A percentile compares a stretch with the other conserved stretches of the same genome.
Conservation (phyloP, 2,329 filamentous ascomycete species). For the Chaetomium olivaceum region DNA sequence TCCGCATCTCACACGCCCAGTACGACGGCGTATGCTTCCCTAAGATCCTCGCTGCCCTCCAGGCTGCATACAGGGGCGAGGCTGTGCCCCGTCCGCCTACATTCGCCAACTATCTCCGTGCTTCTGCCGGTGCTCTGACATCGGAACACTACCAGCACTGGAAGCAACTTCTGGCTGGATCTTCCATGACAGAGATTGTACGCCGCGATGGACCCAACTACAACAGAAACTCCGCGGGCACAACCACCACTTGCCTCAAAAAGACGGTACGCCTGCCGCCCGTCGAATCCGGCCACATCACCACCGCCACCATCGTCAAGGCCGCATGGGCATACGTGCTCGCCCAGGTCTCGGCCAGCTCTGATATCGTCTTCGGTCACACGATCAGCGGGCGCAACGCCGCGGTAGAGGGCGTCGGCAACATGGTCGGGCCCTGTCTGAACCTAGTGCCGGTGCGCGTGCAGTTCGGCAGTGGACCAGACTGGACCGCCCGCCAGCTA, state of each 20-base stretch:
- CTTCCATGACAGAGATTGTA: slow-evolving; percentile 33
- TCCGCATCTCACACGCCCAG: slow-evolving; percentile 49
- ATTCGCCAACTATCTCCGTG: slow-evolving; percentile 38
- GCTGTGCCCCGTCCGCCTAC: slow-evolving; percentile 32
- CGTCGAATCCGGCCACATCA: slow-evolving; percentile 34
- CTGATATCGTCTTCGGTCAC: slow-evolving; percentile 46
- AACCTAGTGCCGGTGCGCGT: slow-evolving; percentile 47
- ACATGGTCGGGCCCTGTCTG: slow-evolving; percentile 44
- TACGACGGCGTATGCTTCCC: slow-evolving; percentile 53
- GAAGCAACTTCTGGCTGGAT: slow-evolving; percentile 44
- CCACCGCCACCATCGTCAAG: slow-evolving; percentile 46
- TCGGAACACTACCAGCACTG: slow-evolving; percentile 46
- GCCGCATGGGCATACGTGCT: slow-evolving; percentile 48
- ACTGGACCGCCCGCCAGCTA: slow-evolving; percentile 41
- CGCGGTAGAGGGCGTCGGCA: slow-evolving; percentile 39
- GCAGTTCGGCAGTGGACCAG: slow-evolving; percentile 33
- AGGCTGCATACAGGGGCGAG: slow-evolving; percentile 41
- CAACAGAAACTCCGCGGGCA: not conserved
- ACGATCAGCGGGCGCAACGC: slow-evolving; percentile 45
- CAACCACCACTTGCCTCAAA: slow-evolving; percentile 31
- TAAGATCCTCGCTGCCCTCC: slow-evolving; percentile 44
- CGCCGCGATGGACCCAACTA: slow-evolving; percentile 24
- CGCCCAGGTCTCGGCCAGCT: slow-evolving; percentile 39
- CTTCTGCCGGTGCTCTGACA: slow-evolving; percentile 28
- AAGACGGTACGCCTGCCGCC: slow-evolving; percentile 27